A percentile compares a stretch with the other conserved stretches of the same genome.
These are phyloP conservation scores for Oryza meyeriana DNA, from an alignment of 176 grass and related monocot species.

Conservation along the genomic window DNA sequence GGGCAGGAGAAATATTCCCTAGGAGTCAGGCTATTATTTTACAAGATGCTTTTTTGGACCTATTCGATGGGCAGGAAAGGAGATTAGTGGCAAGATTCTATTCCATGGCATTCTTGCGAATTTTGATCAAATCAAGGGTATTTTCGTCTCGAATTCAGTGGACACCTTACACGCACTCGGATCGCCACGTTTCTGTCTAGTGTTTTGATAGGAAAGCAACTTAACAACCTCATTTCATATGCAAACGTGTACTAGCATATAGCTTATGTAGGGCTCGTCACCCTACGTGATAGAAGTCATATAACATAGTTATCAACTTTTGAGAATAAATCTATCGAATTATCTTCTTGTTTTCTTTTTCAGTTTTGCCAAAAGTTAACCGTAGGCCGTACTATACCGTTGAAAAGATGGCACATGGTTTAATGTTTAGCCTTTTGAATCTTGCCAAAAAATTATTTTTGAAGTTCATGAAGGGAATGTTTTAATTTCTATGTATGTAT, in stretches of 20 bases:
- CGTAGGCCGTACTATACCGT: not conserved
- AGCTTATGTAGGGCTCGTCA: not conserved
- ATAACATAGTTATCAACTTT: not conserved
- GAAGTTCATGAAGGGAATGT: too few relatives aligned
- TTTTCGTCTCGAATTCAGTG: not conserved
- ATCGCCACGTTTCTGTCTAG: slow-evolving; percentile 35
- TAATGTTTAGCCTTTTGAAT: too few relatives aligned
- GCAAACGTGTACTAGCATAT: not conserved
- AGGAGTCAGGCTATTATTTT: not conserved
- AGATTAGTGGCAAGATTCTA: not conserved
- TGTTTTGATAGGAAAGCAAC: not conserved
- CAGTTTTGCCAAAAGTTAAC: not conserved
- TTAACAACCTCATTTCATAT: not conserved
- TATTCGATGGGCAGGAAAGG: not conserved
- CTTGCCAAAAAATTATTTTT: too few relatives aligned
- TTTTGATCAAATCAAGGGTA: fast-evolving
- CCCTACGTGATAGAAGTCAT: not conserved
- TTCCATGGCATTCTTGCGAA: not conserved
- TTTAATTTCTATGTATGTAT: too few relatives aligned
- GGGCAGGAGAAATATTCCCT: slow-evolving; percentile 18
- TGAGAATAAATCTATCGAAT: not conserved
- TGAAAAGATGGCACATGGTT: not conserved
- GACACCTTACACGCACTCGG: slow-evolving; percentile 26
- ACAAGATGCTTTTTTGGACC: slow-evolving; percentile 27
- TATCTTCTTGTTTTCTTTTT: not conserved